A percentile compares a stretch with the other conserved stretches of the same genome.
Evolutionary conservation across 768 basidiomycete genomes (phyloP).

Genomic region (Leccinum fibrillosum): DNA sequence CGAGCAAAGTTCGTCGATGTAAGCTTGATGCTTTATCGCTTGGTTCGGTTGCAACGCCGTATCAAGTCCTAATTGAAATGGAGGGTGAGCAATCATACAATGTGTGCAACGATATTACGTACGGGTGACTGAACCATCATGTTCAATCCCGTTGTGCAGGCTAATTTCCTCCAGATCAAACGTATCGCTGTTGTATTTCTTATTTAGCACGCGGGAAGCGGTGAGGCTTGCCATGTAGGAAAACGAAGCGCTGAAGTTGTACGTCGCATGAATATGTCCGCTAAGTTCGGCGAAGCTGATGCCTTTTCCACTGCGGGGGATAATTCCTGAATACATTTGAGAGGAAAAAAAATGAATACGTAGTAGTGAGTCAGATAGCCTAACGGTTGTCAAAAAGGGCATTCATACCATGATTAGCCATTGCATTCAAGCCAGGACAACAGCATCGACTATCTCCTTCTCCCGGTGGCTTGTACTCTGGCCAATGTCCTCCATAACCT

Average conservation of each 20-base stretch:
- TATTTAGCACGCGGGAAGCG: slow-evolving; percentile 54
- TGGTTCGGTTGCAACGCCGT: slow-evolving; percentile 47
- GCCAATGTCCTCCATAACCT: slow-evolving; percentile 63
- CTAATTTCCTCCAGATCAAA: slow-evolving; percentile 51
- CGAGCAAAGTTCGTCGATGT: slow-evolving; percentile 53
- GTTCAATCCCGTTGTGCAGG: slow-evolving; percentile 17
- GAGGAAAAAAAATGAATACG: not conserved
- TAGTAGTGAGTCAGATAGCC: not conserved
- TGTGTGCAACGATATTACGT: not conserved
- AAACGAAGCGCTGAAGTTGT: slow-evolving; percentile 68
- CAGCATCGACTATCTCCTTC: slow-evolving; percentile 65
- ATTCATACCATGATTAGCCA: slow-evolving; percentile 78
- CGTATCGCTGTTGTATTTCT: slow-evolving; percentile 51
- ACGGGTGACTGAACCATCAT: slow-evolving; percentile 29
- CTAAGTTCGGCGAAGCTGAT: slow-evolving; percentile 53
- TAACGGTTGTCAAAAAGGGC: slow-evolving; percentile 40
- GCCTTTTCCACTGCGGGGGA: slow-evolving; percentile 61
- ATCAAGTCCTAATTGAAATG: slow-evolving; percentile 49
- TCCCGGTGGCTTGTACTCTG: slow-evolving; percentile 55
- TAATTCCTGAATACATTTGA: slow-evolving; percentile 27
- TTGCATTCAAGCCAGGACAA: slow-evolving; percentile 70
- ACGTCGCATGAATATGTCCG: slow-evolving; percentile 45
- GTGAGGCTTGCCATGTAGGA: slow-evolving; percentile 60
- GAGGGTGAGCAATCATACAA: not conserved
- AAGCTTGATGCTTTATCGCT: slow-evolving; percentile 43